phyloP scores from a whole-genome alignment of 805 yeast genomes.

The Saturnispora besseyi region DNA sequence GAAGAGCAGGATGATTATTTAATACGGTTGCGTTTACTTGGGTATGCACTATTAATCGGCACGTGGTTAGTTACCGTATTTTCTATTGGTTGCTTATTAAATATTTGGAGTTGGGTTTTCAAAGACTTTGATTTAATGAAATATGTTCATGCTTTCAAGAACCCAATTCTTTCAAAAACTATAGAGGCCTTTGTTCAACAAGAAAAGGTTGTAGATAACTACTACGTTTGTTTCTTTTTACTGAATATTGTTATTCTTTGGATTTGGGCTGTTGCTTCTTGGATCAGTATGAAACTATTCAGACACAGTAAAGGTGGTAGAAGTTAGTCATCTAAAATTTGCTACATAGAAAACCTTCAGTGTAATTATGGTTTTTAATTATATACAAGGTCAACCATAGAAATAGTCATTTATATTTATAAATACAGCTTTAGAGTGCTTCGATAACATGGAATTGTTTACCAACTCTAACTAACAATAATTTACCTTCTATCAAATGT shows the following conservation, averaged over 20 bases:
- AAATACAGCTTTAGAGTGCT: constrained; percentile 14
- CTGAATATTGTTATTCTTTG: constrained; percentile 33
- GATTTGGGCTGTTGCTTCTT: constrained; percentile 66
- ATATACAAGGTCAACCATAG: background rate
- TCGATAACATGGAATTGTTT: constrained; percentile 59
- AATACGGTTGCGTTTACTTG: constrained; percentile 14
- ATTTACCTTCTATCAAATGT: constrained; percentile 47
- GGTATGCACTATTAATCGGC: constrained; percentile 19
- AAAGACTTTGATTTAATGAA: background rate
- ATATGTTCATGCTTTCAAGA: constrained; percentile 1
- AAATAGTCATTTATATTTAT: too few relatives aligned
- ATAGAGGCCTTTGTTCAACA: constrained; percentile 6
- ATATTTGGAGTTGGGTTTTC: constrained; percentile 27
- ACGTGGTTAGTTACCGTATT: constrained; percentile 23
- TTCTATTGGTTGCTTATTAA: constrained; percentile 25
- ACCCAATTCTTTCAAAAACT: constrained; percentile 5
- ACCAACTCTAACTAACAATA: constrained; percentile 66
- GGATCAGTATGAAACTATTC: constrained; percentile 76
- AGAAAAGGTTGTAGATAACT: constrained; percentile 18
- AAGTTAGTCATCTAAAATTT: constrained; percentile 7
- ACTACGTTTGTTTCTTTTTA: constrained; percentile 25
- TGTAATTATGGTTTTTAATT: background rate
- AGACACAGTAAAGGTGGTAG: constrained; percentile 66
- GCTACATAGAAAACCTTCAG: too few relatives aligned
- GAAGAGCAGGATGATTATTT: constrained; percentile 8